A percentile compares a stretch with the other conserved stretches of the same genome.
These are phyloP conservation scores for Boletus reticulatus DNA, from an alignment of 768 basidiomycete genomes.

Conservation along the genomic window DNA sequence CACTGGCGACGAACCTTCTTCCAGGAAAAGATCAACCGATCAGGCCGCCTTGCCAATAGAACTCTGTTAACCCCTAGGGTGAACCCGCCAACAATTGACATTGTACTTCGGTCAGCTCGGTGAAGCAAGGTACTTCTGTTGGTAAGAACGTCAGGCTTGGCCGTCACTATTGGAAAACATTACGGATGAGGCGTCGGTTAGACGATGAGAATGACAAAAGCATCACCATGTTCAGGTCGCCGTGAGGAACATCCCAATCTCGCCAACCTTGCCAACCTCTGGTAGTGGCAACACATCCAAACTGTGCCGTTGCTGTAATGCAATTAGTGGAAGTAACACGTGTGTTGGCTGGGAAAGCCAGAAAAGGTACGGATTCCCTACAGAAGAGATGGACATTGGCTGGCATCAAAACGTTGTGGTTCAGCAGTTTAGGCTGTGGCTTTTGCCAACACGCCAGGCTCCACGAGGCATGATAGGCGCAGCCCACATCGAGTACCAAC, in stretches of 20 bases:
- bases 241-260: background rate
- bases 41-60: background rate
- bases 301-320: background rate
- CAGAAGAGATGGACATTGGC: background rate
- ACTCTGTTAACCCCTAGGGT: too few relatives aligned
- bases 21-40: background rate
- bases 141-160: background rate
- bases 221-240: too few relatives aligned
- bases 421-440: background rate
- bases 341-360: background rate
- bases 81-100: too few relatives aligned
- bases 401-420: conserved; percentile 11
- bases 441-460: conserved; percentile 8
- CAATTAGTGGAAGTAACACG: background rate
- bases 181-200: too few relatives aligned
- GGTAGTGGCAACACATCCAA: background rate
- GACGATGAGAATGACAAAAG: too few relatives aligned
- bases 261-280: conserved; percentile 8
- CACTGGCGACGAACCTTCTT: background rate
- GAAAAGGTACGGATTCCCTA: background rate
- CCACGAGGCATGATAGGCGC: conserved; percentile 16
- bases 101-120: too few relatives aligned
- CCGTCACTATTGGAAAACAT: too few relatives aligned
- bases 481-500: background rate
- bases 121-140: too few relatives aligned